Base-by-base conservation (phyloP, 495 filamentous ascomycete species). In the Pyronema domesticum region DNA sequence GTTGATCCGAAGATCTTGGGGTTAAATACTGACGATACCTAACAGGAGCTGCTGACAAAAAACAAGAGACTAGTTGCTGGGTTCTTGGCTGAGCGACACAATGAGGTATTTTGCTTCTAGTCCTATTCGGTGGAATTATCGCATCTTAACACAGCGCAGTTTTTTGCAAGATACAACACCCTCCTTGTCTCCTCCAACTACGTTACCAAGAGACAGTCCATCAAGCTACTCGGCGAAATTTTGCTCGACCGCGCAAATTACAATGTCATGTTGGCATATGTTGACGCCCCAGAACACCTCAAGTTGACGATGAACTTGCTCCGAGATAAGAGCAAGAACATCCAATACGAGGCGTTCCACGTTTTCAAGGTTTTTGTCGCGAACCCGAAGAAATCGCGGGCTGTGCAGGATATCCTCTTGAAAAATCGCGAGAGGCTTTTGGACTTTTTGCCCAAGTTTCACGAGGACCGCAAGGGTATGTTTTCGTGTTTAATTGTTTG, bases 361-460 rank as follows among this genome's bases (percentile, higher is more conserved):
- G 89, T 98, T 37, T 98, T 98, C 73, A 98, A 98, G 74, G 88
- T 99, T 55, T 99, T 99, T 70, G 91, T 96, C 47, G 93, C 93
- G 46, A 96, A 99, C 66, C 93, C 78, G 55, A 82, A 95, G 72
- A 99, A 99, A 69, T 93, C 86, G 30, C 76, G 86, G 52, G 84
- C 86, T 8, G 93, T 99, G 40, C 86, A 94, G 61, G 84, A 87
- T 62, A 95, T 99, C 63, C 69, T 99, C 53, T 79, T 95, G 57
- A 95, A 93, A 73, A 99, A 99, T 67, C 79, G 88, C 46, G 88
- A 95, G 57, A 84, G 84, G 57, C 72, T 99, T 8, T 70, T 96
- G 49, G 80, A 77, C 59, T 99, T 96, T 68, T 68, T 99, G 49
- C 83, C 84, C 6, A 81, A 81, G 55, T 99, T 99, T 67, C 71